phyloP scores from a whole-genome alignment of 31 red algal genomes.

The Odonthalia washingtoniensis region DNA sequence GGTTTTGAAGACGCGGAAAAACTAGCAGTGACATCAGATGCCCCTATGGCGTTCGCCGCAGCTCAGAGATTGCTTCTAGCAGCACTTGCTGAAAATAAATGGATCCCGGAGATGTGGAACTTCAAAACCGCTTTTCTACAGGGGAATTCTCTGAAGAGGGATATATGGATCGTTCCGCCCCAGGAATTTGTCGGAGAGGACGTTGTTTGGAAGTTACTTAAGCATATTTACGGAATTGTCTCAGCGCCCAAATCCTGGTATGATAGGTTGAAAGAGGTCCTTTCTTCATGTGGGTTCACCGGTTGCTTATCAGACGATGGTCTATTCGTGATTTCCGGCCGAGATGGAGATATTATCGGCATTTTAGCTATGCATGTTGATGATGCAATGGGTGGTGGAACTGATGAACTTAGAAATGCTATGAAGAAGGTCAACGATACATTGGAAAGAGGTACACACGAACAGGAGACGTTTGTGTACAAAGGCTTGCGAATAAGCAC shows the following conservation, averaged over 20 bases:
- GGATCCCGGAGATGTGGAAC: too few relatives aligned
- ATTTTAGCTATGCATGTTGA: conserved; percentile 26
- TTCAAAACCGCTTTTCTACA: too few relatives aligned
- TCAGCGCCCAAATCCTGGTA: conserved; percentile 17
- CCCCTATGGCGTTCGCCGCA: too few relatives aligned
- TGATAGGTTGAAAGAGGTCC: conserved; percentile 1
- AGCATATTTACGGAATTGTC: conserved; percentile 1
- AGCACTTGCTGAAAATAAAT: too few relatives aligned
- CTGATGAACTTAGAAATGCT: conserved; percentile 1
- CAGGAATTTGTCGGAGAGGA: too few relatives aligned
- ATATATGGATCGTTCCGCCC: too few relatives aligned
- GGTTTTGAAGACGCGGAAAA: too few relatives aligned
- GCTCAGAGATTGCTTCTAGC: too few relatives aligned
- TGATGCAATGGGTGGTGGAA: conserved; percentile 12
- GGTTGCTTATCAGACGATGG: not conserved
- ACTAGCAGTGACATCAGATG: too few relatives aligned
- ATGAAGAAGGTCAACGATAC: conserved; percentile 7
- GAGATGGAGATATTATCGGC: not conserved
- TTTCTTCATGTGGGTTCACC: not conserved
- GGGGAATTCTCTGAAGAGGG: too few relatives aligned
- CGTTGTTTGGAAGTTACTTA: conserved; percentile 5
- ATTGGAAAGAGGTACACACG: not conserved
- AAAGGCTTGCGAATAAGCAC: conserved; percentile 18
- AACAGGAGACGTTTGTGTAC: not conserved
- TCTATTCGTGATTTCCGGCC: not conserved